Percentiles rank a stretch among this genome's conserved stretches.
Evolutionary conservation across 257 asterid species (phyloP).

Genomic region (Solanum tarijense): DNA sequence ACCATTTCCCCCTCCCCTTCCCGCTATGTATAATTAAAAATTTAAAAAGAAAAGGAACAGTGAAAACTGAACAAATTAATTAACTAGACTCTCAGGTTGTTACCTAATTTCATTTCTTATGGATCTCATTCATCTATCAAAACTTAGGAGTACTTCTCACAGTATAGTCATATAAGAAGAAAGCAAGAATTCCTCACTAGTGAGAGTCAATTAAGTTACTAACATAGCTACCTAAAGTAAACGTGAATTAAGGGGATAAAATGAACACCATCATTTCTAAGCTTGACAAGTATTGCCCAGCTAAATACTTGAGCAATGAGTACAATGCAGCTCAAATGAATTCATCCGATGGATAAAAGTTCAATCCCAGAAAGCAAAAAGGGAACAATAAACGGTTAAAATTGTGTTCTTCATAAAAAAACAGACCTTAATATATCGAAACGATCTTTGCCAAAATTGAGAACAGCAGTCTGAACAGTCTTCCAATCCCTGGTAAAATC

Average conservation of each 20-base stretch:
- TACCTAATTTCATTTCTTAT: not conserved
- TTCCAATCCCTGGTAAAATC: slow-evolving; percentile 69
- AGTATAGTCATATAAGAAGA: not conserved
- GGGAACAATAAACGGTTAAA: not conserved
- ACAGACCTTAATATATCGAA: slow-evolving; percentile 77
- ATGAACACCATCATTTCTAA: not conserved
- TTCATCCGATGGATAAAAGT: not conserved
- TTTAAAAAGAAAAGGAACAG: not conserved
- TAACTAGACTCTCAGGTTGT: not conserved
- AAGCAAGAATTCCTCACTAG: not conserved
- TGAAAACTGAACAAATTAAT: not conserved
- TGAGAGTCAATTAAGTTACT: not conserved
- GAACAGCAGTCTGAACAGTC: slow-evolving; percentile 64
- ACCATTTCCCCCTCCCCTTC: not conserved
- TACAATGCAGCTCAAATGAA: not conserved
- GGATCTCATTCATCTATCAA: not conserved
- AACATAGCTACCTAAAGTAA: not conserved
- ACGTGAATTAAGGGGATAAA: not conserved
- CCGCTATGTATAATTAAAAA: not conserved
- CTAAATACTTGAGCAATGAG: not conserved
- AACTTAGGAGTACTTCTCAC: not conserved
- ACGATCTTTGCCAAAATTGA: slow-evolving; percentile 79
- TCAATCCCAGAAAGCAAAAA: not conserved
- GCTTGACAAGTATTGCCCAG: not conserved
- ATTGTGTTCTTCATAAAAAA: not conserved